These are phyloP conservation scores for Phlegmacium glaucopus DNA, from an alignment of 768 basidiomycete species.

Conservation along the genomic window DNA sequence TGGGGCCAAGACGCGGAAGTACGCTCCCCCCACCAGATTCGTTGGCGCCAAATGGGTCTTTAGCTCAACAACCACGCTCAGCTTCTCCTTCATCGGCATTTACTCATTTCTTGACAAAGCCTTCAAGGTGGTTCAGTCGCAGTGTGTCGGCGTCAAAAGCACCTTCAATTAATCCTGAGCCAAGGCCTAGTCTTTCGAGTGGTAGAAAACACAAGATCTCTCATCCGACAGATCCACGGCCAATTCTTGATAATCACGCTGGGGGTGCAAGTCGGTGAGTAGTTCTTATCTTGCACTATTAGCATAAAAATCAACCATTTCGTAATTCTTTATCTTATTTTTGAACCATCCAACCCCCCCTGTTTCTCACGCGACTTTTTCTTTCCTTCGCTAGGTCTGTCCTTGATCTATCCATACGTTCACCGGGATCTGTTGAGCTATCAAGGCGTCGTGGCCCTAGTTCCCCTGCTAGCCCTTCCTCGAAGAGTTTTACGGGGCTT, in stretches of 20 bases:
- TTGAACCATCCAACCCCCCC: no score
- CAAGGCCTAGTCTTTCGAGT: conserved; percentile 41
- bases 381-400: no score
- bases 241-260: conserved; percentile 59
- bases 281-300: no score
- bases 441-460: conserved; percentile 33
- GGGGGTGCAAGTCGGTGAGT: conserved; percentile 52
- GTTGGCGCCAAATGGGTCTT: conserved; percentile 21
- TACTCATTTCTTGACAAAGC: conserved; percentile 61
- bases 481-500: conserved; percentile 27
- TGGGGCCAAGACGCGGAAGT: conserved; percentile 52
- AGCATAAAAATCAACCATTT: no score
- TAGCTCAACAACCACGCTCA: conserved; percentile 48
- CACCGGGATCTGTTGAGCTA: conserved; percentile 43
- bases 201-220: conserved; percentile 73
- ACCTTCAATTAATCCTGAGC: conserved; percentile 36
- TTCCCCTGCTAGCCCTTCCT: conserved; percentile 36
- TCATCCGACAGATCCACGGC: conserved; percentile 78
- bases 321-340: no score
- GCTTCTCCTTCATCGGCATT: conserved; percentile 64
- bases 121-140: conserved; percentile 70
- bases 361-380: no score
- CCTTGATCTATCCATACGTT: conserved; percentile 53
- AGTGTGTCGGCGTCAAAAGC: conserved; percentile 53
- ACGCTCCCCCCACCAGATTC: conserved; percentile 21